Base-by-base conservation (phyloP, 345 rosid genomes). In the Syzygium oleosum region DNA sequence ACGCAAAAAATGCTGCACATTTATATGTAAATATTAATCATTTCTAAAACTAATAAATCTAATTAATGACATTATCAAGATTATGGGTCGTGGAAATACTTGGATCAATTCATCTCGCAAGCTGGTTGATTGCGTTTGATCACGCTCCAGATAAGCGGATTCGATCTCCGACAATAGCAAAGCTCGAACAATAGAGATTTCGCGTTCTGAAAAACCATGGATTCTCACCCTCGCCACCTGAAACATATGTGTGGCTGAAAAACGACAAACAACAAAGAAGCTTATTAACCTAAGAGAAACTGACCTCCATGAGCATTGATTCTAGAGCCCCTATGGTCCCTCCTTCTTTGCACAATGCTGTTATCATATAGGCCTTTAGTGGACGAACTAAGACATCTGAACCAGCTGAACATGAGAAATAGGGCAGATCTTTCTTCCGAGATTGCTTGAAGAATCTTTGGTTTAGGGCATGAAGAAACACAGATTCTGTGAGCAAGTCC, bases 121-220 rank as follows among this genome's bases (percentile, higher is more conserved):
- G 93, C 93, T 96, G 86, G 98, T 92, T 86, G 99, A 97, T 85
- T 96, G 98, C 91, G 93, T 93, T 93, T 97, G 98, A 89, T 97
- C 98, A 87, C 98, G 98, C 90, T 97, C 98, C 90, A 97, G 93
- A 94, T 94, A 97, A 87, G 99, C 98, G 86, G 99, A 97, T 92
- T 97, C 98, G 84, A 97, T 95, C 92, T 94, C 96, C 0, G 98
- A 96, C 96, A 97, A 94, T 88, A 94, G 89, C 86, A 94, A 91
- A 89, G 99, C 96, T 73, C 95, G 95, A 84, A 93, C 98, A 88
- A 97, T 87, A 85, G 96, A 92, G 91, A 97, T 94, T 89, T 97
- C 99, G 85, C 93, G 97, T 59, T 97, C 99, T 85, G 98, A 96
- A 92, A 97, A 97, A 87, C 99, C 99, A 92, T 94, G 97, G 87